A percentile compares a stretch with the other conserved stretches of the same genome.
These are phyloP conservation scores for Colletotrichum sp. DNA, from an alignment of 2,329 filamentous ascomycete species.

Conservation along the genomic window DNA sequence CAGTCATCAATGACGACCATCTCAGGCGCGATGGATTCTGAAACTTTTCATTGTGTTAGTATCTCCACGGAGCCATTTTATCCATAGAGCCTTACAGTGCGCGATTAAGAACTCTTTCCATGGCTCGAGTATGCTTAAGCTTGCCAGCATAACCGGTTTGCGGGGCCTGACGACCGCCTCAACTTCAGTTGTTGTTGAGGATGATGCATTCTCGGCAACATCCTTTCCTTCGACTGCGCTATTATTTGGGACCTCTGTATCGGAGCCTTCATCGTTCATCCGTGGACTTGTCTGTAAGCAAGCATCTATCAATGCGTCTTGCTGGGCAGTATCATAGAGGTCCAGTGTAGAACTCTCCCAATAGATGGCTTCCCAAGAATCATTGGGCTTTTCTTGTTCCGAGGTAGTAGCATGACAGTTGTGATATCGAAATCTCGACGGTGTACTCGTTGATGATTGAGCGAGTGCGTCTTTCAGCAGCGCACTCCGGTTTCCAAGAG, in stretches of 20 bases:
- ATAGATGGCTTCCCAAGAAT: background rate
- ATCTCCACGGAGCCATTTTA: accelerated
- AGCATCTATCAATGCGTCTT: background rate
- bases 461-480: conserved; percentile 4
- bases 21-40: conserved; percentile 24
- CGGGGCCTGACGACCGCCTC: too few species aligned
- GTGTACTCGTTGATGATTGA: background rate
- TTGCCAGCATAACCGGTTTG: background rate
- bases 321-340: background rate
- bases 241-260: background rate
- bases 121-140: background rate
- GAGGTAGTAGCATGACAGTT: background rate
- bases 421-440: too few species aligned
- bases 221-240: too few species aligned
- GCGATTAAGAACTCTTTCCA: conserved; percentile 2
- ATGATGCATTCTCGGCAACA: background rate
- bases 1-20: conserved; percentile 26
- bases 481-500: background rate
- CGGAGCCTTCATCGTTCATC: background rate
- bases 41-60: conserved; percentile 17
- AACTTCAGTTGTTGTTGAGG: background rate
- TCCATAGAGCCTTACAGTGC: conserved; percentile 17
- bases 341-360: background rate
- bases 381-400: background rate
- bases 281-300: background rate